Conservation (phyloP, 2,329 filamentous ascomycete genomes). For the Trichophyton schoenleinii region DNA sequence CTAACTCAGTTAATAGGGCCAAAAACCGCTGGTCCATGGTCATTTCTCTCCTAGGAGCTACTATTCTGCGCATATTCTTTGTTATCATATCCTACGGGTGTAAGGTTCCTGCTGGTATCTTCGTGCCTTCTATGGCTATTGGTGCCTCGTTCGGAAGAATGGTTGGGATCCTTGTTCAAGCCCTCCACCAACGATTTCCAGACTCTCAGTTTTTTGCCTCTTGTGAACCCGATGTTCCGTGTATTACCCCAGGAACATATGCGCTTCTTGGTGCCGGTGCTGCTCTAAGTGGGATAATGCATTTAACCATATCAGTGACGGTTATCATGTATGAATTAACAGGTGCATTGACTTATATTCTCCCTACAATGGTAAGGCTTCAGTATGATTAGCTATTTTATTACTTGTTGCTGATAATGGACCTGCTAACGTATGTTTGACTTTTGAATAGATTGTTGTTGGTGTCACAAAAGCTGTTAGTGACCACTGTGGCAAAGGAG, state of each 20-base stretch:
- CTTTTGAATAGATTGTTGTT: constrained; percentile 58
- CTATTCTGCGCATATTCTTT: constrained; percentile 64
- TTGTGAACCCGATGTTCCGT: constrained; percentile 82
- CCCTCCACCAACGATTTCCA: constrained; percentile 73
- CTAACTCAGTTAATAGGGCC: constrained; percentile 26
- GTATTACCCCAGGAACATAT: constrained; percentile 94
- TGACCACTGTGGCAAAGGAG: constrained; percentile 84
- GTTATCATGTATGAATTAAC: constrained; percentile 99
- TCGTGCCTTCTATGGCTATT: constrained; percentile 95
- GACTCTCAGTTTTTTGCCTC: constrained; percentile 72
- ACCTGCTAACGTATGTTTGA: background rate
- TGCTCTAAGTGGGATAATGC: constrained; percentile 91
- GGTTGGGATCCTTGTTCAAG: constrained; percentile 88
- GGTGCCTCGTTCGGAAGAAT: constrained; percentile 88
- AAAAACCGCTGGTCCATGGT: constrained; percentile 68
- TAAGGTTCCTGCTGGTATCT: constrained; percentile 95
- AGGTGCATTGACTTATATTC: constrained; percentile 89
- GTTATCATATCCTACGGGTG: constrained; percentile 96
- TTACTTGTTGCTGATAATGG: background rate
- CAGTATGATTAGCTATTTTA: background rate
- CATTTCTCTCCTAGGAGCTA: constrained; percentile 63
- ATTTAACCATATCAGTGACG: constrained; percentile 89
- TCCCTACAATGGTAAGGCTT: constrained; percentile 69
- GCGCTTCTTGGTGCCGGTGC: constrained; percentile 88
- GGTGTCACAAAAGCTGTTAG: constrained; percentile 90